phyloP scores from a whole-genome alignment of 208 protist species.

The Wallacemonas rigidus region DNA sequence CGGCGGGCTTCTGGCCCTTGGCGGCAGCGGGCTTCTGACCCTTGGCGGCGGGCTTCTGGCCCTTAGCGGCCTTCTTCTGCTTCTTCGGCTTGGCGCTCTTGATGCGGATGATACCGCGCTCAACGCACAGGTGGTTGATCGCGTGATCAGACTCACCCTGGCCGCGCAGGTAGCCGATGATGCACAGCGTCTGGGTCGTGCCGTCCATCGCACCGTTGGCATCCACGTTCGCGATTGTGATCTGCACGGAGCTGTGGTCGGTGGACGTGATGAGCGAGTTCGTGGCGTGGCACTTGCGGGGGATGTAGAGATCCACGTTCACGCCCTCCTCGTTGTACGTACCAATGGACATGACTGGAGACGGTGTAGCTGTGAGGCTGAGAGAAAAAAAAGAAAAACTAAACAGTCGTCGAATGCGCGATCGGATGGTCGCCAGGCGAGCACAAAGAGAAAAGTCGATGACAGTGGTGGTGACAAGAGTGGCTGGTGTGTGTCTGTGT shows the following conservation, averaged over 20 bases:
- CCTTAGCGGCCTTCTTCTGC: conserved; percentile 42
- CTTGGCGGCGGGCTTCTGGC: conserved; percentile 23
- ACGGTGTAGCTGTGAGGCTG: not conserved
- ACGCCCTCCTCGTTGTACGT: conserved; percentile 92
- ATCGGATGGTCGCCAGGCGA: too few species aligned
- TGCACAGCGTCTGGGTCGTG: conserved; percentile 92
- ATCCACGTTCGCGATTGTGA: conserved; percentile 95
- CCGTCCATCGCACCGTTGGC: conserved; percentile 90
- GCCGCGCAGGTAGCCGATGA: conserved; percentile 94
- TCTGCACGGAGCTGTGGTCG: conserved; percentile 96
- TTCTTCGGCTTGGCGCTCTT: conserved; percentile 84
- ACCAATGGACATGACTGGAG: conserved; percentile 80
- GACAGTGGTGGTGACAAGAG: too few species aligned
- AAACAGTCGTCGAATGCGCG: too few species aligned
- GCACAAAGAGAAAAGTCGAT: too few species aligned
- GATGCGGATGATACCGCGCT: conserved; percentile 82
- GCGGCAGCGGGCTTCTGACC: conserved; percentile 9
- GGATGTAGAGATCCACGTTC: conserved; percentile 96
- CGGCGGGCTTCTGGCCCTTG: conserved; percentile 19
- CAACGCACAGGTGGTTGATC: conserved; percentile 94
- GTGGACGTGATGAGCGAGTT: conserved; percentile 94
- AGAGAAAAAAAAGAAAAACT: conserved; percentile 13
- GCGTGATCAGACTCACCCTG: conserved; percentile 94
- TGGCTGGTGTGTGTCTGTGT: too few species aligned
- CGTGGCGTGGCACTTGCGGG: conserved; percentile 97